phyloP scores from a whole-genome alignment of 176 grass and related monocot genomes.

The Sorghum bicolor region DNA sequence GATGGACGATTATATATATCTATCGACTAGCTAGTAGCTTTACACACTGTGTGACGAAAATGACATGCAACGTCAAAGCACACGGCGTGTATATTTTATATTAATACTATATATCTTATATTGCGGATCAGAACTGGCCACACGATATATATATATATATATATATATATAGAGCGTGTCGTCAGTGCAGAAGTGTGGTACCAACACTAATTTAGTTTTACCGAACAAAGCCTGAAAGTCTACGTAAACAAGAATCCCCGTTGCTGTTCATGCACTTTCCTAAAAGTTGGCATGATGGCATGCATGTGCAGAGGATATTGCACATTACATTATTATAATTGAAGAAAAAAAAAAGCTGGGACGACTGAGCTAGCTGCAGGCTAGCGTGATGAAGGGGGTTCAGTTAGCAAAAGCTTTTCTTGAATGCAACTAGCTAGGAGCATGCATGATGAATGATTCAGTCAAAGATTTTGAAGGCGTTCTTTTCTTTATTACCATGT shows the following conservation, averaged over 20 bases:
- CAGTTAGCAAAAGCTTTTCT: constrained; percentile 25
- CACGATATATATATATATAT: too few species aligned
- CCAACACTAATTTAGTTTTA: background rate
- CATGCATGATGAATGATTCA: background rate
- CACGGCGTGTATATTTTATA: too few species aligned
- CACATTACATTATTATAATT: too few species aligned
- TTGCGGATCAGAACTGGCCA: too few species aligned
- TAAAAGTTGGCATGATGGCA: constrained; percentile 12
- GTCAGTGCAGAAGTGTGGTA: background rate
- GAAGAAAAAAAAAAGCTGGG: background rate
- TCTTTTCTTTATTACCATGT: background rate
- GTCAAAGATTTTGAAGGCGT: constrained; percentile 25
- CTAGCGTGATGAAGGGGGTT: background rate
- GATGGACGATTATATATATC: too few species aligned
- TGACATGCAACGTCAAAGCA: too few species aligned
- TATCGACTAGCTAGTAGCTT: too few species aligned
- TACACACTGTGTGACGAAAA: too few species aligned
- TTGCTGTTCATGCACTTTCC: background rate
- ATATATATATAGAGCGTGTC: too few species aligned
- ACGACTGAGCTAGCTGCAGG: background rate
- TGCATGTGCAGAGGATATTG: background rate
- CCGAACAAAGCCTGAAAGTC: background rate
- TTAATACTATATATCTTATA: too few species aligned
- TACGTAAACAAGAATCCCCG: background rate
- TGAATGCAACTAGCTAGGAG: background rate